Base-by-base conservation (phyloP, 345 rosid genomes). In the Eucalyptus erythrocorys region DNA sequence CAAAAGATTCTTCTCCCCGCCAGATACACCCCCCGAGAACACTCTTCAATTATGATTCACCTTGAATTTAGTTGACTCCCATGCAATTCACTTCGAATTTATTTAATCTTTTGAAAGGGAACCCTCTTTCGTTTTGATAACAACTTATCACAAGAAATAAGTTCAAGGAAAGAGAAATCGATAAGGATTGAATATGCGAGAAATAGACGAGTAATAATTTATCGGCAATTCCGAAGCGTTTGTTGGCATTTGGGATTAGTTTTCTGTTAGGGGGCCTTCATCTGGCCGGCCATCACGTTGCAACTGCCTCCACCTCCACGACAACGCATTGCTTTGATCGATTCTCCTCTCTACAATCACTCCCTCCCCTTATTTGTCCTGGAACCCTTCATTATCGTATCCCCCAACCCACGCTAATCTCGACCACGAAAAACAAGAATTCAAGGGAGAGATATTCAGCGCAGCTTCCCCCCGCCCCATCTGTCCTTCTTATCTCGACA, bases 291-390 rank as follows among this genome's bases (percentile, higher is more conserved):
- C 16, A 14, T 40, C 84, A 16, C 87, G 89, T 47, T 49, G 66
- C 89, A 21, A 61, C 43, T 27, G 76, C 87, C 86, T 86, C 87
- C 79, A 76, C 85, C 68, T 80, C 68, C 87, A 82, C 34, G 88
- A 87, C 87, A 87, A 84, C 89, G 85, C 53, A 87, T n/a, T n/a
- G 24, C 85, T n/a, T 53, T 80, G 81, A 79, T 49, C 57, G 88
- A 61, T 87, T 76, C 81, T 61, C 50, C 88, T 61, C 88, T 61
- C 53, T 6, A 76, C 15, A 76, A 76, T 76, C 45, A 37, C 82
- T 76, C 82, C 4, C 11, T 10, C 22, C 22, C 26, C 42, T 34
- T 10, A 76, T 21, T 37, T 76, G 82, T 76, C 82, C 47, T 21
- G 22, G 45, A 21, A 34, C 82, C 82, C 82, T 76, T 13, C 82